phyloP scores from a whole-genome alignment of 805 yeast species.

The Lachancea fermentati region DNA sequence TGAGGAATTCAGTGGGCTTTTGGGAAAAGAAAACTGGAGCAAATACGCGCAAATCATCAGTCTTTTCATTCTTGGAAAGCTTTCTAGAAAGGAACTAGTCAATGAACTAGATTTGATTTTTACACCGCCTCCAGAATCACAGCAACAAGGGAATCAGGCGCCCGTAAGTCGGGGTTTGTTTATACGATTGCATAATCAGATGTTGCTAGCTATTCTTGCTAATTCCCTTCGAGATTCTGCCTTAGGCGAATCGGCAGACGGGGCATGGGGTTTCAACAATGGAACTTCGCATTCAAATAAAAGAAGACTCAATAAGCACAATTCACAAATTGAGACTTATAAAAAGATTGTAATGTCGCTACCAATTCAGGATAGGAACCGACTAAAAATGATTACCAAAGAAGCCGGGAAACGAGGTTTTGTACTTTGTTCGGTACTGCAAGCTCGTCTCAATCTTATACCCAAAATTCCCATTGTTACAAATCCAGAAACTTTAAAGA shows the following conservation, averaged over 20 bases:
- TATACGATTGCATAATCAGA: conserved; percentile 64
- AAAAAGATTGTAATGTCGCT: conserved; percentile 83
- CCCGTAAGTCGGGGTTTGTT: conserved; percentile 12
- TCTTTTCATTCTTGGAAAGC: conserved; percentile 68
- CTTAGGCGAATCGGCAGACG: conserved; percentile 55
- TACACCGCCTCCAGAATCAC: conserved; percentile 16
- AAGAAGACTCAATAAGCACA: conserved; percentile 40
- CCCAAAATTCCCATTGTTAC: conserved; percentile 78
- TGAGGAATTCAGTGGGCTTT: conserved; percentile 59
- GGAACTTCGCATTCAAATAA: conserved; percentile 45
- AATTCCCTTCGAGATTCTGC: conserved; percentile 80
- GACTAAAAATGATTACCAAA: conserved; percentile 76
- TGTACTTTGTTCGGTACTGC: conserved; percentile 60
- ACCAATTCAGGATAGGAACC: conserved; percentile 75
- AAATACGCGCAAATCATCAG: conserved; percentile 75
- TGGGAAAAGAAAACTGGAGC: conserved; percentile 78
- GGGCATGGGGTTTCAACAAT: conserved; percentile 46
- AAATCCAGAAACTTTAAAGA: conserved; percentile 30
- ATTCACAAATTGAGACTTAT: conserved; percentile 70
- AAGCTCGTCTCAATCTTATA: conserved; percentile 51
- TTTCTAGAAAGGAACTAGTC: conserved; percentile 71
- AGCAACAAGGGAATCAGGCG: conserved; percentile 1
- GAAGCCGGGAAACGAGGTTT: conserved; percentile 77
- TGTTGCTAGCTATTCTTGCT: conserved; percentile 74
- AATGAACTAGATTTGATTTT: conserved; percentile 53